A percentile compares a stretch with the other conserved stretches of the same genome.
Evolutionary conservation across 1,284 basidiomycete species (phyloP).

Genomic region (Cutaneotrichosporon cutaneum): DNA sequence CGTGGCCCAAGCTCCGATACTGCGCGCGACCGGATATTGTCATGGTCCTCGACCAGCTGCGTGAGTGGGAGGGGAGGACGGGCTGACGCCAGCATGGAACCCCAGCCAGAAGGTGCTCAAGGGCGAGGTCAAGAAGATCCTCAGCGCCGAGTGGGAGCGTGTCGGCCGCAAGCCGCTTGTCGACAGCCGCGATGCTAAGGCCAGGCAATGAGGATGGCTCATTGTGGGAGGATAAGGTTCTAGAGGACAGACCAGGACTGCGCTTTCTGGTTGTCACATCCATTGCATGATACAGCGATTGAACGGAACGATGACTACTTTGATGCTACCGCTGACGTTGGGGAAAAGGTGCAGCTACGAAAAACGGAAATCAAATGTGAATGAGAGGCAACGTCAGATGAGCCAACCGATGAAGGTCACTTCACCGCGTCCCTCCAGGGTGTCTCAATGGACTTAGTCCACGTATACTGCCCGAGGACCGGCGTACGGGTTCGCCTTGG

Average conservation of each 20-base stretch:
- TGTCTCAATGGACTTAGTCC: too few relatives aligned
- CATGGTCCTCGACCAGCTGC: slow-evolving; percentile 22
- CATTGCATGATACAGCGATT: too few relatives aligned
- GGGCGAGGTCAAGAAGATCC: slow-evolving; percentile 23
- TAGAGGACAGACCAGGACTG: background rate
- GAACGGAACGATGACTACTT: too few relatives aligned
- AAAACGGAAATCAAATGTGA: too few relatives aligned
- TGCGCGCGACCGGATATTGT: slow-evolving; percentile 20
- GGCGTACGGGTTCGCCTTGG: background rate
- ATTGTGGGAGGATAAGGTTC: slow-evolving; percentile 5
- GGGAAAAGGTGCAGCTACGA: too few relatives aligned
- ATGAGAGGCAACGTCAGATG: too few relatives aligned
- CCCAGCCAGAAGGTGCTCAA: slow-evolving; percentile 24
- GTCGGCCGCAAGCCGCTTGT: slow-evolving; percentile 13
- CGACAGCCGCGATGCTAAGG: slow-evolving; percentile 9
- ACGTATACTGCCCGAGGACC: background rate
- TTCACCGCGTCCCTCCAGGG: too few relatives aligned
- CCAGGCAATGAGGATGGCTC: slow-evolving; percentile 13
- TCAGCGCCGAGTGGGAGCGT: slow-evolving; percentile 20
- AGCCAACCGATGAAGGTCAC: too few relatives aligned
- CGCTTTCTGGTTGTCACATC: too few relatives aligned
- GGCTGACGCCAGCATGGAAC: slow-evolving; percentile 14
- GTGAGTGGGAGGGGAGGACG: background rate
- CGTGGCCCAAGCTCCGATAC: slow-evolving; percentile 19
- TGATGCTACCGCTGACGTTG: too few relatives aligned